Evolutionary conservation across 2,329 filamentous ascomycete species (phyloP).

Genomic region (Rhexocercosporidium sp.): DNA sequence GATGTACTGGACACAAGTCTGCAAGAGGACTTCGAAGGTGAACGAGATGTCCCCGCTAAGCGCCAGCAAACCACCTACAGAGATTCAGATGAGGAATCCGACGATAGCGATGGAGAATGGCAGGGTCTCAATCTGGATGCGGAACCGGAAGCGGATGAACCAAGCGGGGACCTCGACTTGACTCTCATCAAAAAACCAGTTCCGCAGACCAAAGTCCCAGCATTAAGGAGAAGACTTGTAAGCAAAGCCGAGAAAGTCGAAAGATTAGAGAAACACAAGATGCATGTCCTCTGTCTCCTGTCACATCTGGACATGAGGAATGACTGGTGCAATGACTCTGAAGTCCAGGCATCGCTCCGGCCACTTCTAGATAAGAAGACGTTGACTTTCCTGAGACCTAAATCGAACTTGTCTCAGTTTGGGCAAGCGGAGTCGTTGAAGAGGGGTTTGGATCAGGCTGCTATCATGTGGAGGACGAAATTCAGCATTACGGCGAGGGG

Average conservation of each 20-base stretch:
- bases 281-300: conserved; percentile 83
- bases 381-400: conserved; percentile 70
- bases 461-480: conserved; percentile 68
- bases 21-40: conserved; percentile 18
- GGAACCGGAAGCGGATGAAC: conserved; percentile 37
- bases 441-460: conserved; percentile 74
- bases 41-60: conserved; percentile 29
- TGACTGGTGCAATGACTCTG: conserved; percentile 82
- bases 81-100: conserved; percentile 59
- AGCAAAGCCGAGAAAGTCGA: conserved; percentile 58
- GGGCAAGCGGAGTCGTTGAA: conserved; percentile 77
- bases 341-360: conserved; percentile 70
- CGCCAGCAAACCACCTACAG: conserved; percentile 46
- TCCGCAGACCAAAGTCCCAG: conserved; percentile 22
- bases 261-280: conserved; percentile 81
- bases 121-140: conserved; percentile 60
- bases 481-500: conserved; percentile 77
- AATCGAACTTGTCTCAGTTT: conserved; percentile 72
- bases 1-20: conserved; percentile 35
- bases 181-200: conserved; percentile 38
- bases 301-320: conserved; percentile 80
- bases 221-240: conserved; percentile 51
- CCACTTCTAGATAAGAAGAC: conserved; percentile 70
- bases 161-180: conserved; percentile 42
- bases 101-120: conserved; percentile 64